These are phyloP conservation scores for Aspergillus persii DNA, from an alignment of 2,329 filamentous ascomycete species.

Conservation along the genomic window DNA sequence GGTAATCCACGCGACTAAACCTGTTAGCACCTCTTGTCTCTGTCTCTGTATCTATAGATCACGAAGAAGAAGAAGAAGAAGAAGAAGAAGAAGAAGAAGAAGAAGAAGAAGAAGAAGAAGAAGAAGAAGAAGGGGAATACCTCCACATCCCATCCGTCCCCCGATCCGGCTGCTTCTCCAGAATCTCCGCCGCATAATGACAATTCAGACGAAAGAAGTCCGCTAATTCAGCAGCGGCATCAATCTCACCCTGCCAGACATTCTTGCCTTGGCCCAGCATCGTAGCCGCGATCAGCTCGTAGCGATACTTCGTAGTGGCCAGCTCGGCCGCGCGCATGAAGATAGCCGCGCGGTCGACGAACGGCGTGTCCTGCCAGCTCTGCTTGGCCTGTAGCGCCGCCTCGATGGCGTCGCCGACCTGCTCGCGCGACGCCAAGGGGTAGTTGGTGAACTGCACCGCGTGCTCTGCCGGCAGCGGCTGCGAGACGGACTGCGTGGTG, in stretches of 20 bases:
- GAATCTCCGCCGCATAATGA: slow-evolving; percentile 83
- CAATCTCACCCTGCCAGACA: slow-evolving; percentile 94
- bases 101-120: slow-evolving; percentile 39
- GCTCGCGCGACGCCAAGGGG: slow-evolving; percentile 70
- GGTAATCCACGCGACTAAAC: slow-evolving; percentile 72
- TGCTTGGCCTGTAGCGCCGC: slow-evolving; percentile 77
- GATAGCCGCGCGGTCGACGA: slow-evolving; percentile 82
- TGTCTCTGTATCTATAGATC: too few species aligned
- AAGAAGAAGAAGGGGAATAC: slow-evolving; percentile 40
- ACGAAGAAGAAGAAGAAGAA: slow-evolving; percentile 32
- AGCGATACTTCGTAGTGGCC: slow-evolving; percentile 83
- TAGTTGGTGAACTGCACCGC: slow-evolving; percentile 70
- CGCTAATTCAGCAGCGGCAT: slow-evolving; percentile 81
- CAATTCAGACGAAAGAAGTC: slow-evolving; percentile 70
- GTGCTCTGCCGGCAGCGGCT: slow-evolving; percentile 31
- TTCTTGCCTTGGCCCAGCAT: slow-evolving; percentile 97
- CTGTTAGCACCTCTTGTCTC: background rate
- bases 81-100: slow-evolving; percentile 37
- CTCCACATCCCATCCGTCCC: slow-evolving; percentile 86
- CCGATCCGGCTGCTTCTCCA: slow-evolving; percentile 78
- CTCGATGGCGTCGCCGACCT: slow-evolving; percentile 76
- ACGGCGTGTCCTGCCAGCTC: slow-evolving; percentile 79
- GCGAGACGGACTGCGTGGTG: slow-evolving; percentile 23
- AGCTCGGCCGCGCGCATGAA: slow-evolving; percentile 94
- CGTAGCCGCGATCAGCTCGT: slow-evolving; percentile 90